phyloP scores from a whole-genome alignment of 331 rosid species.

The Pyracantha coccinea region DNA sequence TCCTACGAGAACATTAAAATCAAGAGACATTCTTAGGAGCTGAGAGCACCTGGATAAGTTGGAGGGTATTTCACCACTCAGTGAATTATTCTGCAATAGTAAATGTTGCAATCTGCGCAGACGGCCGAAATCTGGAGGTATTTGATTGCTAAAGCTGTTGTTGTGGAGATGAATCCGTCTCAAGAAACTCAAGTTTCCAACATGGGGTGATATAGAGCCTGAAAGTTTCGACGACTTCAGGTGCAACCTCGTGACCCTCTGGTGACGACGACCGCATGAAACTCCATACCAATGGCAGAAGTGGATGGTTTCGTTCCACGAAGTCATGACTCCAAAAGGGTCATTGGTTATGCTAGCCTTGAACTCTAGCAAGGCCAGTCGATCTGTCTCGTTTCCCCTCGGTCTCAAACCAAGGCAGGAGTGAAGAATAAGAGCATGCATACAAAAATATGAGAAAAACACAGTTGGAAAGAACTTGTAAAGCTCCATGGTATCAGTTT shows the following conservation, averaged over 20 bases:
- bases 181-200: background rate
- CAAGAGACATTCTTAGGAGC: background rate
- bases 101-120: background rate
- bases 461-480: background rate
- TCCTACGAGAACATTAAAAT: background rate
- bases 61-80: background rate
- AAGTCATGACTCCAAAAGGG: background rate
- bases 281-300: background rate
- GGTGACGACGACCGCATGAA: background rate
- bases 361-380: background rate
- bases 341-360: background rate
- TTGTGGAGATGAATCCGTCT: background rate
- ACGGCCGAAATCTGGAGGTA: background rate
- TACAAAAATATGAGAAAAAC: background rate
- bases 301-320: background rate
- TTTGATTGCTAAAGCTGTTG: background rate
- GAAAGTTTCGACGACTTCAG: background rate
- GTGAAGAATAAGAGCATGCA: background rate
- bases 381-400: background rate
- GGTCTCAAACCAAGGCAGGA: background rate
- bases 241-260: background rate
- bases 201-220: background rate
- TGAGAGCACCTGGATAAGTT: background rate
- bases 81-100: background rate
- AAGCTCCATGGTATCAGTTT: background rate